phyloP scores from a whole-genome alignment of 2,329 filamentous ascomycete species.

The Aureobasidium zeae region DNA sequence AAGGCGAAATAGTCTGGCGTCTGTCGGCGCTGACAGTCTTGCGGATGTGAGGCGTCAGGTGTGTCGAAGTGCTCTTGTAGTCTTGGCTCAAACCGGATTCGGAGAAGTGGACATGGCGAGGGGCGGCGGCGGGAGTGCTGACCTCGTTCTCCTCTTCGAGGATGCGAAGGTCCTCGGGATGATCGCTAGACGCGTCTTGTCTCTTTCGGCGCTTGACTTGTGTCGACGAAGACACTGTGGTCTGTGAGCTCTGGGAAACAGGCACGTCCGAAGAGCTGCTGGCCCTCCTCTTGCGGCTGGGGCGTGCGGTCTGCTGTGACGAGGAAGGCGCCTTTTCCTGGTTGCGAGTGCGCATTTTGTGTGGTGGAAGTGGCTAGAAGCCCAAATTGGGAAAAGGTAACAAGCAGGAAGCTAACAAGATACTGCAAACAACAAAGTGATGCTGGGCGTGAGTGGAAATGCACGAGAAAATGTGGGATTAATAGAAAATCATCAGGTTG shows the following conservation, averaged over 20 bases:
- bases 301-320: slow-evolving; percentile 14
- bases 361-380: neutral
- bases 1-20: slow-evolving; percentile 26
- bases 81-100: slow-evolving; percentile 17
- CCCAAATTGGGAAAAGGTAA: neutral
- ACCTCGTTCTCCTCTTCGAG: slow-evolving; percentile 6
- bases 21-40: slow-evolving; percentile 24
- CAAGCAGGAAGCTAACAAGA: neutral
- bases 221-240: slow-evolving; percentile 10
- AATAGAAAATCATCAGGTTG: too few species aligned
- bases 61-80: slow-evolving; percentile 23
- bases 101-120: slow-evolving; percentile 26
- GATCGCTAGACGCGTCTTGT: slow-evolving; percentile 13
- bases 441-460: too few species aligned
- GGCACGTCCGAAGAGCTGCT: slow-evolving; percentile 16
- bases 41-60: slow-evolving; percentile 27
- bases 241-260: slow-evolving; percentile 5
- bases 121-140: slow-evolving; percentile 16
- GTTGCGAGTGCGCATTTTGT: slow-evolving; percentile 17
- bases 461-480: too few species aligned
- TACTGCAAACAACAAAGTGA: neutral
- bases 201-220: slow-evolving; percentile 17
- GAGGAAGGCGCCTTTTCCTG: slow-evolving; percentile 14
- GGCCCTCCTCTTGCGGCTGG: slow-evolving; percentile 17
- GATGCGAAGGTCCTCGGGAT: slow-evolving; percentile 9